Conservation (phyloP, 805 yeast genomes). For the Zygoascus flipseniorum region DNA sequence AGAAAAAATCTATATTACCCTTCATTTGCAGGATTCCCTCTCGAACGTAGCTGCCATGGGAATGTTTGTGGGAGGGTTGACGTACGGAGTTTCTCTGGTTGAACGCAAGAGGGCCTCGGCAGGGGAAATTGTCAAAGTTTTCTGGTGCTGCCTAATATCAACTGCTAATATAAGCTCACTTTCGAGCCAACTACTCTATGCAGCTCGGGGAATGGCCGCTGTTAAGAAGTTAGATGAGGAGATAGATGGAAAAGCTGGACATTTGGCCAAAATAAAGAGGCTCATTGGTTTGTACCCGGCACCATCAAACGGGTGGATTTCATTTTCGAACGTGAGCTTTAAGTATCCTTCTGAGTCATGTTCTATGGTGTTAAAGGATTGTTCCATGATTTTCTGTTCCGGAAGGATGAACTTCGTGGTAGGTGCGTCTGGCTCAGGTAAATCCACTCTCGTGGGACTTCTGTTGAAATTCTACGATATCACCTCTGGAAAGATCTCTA, state of each 20-base stretch:
- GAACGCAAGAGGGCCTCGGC: slow-evolving; percentile 40
- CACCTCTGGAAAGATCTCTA: slow-evolving; percentile 44
- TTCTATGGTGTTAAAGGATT: slow-evolving; percentile 37
- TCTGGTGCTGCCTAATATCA: slow-evolving; percentile 70
- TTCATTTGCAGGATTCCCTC: slow-evolving; percentile 48
- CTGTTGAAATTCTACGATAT: slow-evolving; percentile 51
- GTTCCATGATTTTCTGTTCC: slow-evolving; percentile 39
- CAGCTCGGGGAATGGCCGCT: slow-evolving; percentile 71
- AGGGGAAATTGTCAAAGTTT: slow-evolving; percentile 70
- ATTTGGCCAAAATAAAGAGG: slow-evolving; percentile 4
- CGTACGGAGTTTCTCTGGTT: slow-evolving; percentile 77
- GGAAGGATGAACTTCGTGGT: slow-evolving; percentile 53
- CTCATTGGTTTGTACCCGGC: slow-evolving; percentile 20
- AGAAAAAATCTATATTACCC: slow-evolving; percentile 35
- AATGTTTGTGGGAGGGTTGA: slow-evolving; percentile 86
- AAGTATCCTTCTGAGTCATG: slow-evolving; percentile 33
- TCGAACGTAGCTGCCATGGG: slow-evolving; percentile 50
- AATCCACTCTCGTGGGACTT: slow-evolving; percentile 68
- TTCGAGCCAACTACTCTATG: slow-evolving; percentile 46
- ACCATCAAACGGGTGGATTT: slow-evolving; percentile 35
- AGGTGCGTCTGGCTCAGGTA: slow-evolving; percentile 91
- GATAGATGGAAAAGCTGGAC: slow-evolving; percentile 21
- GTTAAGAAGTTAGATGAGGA: slow-evolving; percentile 40
- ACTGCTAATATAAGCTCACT: slow-evolving; percentile 51
- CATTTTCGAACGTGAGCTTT: slow-evolving; percentile 36